Conservation (phyloP, 345 rosid genomes). For the Eucalyptus microcorys region DNA sequence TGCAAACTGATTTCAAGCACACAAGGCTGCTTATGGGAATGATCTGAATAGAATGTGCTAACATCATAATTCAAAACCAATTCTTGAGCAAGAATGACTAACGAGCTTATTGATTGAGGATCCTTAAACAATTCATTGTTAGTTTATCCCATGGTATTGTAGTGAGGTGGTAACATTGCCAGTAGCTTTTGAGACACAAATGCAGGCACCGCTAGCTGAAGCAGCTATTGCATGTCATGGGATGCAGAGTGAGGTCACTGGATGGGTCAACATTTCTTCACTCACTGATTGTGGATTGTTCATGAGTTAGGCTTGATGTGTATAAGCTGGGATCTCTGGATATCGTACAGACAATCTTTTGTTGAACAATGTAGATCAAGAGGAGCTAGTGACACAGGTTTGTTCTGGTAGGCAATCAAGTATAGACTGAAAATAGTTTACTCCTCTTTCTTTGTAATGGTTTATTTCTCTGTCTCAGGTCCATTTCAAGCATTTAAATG, state of each 20-base stretch:
- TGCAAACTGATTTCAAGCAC: neutral
- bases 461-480: neutral
- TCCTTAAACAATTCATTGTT: neutral
- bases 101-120: neutral
- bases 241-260: neutral
- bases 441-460: neutral
- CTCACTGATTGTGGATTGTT: neutral
- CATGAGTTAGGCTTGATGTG: neutral
- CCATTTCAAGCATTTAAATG: neutral
- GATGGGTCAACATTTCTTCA: neutral
- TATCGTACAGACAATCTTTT: neutral
- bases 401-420: neutral
- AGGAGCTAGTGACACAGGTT: neutral
- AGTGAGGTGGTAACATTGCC: neutral
- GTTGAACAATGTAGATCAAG: neutral
- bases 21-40: neutral
- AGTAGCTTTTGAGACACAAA: neutral
- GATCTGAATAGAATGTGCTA: neutral
- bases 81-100: neutral
- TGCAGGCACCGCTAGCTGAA: neutral
- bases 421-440: neutral
- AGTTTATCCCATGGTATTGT: neutral
- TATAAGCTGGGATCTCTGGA: neutral
- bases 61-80: neutral
- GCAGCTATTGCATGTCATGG: neutral